Conservation (phyloP, 1,284 basidiomycete species). For the Neotropicomus parvogracilis region DNA sequence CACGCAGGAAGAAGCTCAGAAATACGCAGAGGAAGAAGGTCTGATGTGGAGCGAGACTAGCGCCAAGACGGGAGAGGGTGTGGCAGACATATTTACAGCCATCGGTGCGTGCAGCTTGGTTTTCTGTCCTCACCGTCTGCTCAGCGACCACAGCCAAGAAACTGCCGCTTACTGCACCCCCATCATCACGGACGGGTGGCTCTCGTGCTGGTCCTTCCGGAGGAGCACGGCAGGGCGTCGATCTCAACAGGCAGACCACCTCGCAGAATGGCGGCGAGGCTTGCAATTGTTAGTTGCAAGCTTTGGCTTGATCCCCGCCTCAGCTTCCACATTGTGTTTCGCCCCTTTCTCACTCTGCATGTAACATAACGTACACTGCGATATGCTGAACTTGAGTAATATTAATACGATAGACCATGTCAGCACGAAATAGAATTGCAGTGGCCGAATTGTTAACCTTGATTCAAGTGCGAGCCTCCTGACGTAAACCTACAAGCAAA, state of each 20-base stretch:
- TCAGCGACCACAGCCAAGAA: conserved; percentile 63
- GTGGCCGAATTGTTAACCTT: background rate
- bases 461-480: too few species aligned
- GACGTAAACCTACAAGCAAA: too few species aligned
- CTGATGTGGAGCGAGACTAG: conserved; percentile 96
- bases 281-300: conserved; percentile 65
- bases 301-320: conserved; percentile 1
- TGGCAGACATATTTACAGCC: conserved; percentile 83
- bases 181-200: conserved; percentile 52
- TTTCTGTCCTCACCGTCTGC: background rate
- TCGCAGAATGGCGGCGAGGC: conserved; percentile 51
- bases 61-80: conserved; percentile 91
- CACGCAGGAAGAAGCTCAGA: conserved; percentile 81
- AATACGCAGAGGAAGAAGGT: conserved; percentile 92
- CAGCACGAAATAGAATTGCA: conserved; percentile 8
- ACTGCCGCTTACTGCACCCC: conserved; percentile 69
- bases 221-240: conserved; percentile 57
- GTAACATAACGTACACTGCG: conserved; percentile 32
- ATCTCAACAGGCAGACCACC: conserved; percentile 64
- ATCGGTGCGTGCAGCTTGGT: conserved; percentile 53
- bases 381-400: conserved; percentile 32
- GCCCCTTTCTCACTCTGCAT: conserved; percentile 19
- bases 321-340: conserved; percentile 12
- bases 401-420: conserved; percentile 14
- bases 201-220: conserved; percentile 40